phyloP scores from a whole-genome alignment of 2,329 filamentous ascomycete species.

The Dendrostoma leiphaemia region DNA sequence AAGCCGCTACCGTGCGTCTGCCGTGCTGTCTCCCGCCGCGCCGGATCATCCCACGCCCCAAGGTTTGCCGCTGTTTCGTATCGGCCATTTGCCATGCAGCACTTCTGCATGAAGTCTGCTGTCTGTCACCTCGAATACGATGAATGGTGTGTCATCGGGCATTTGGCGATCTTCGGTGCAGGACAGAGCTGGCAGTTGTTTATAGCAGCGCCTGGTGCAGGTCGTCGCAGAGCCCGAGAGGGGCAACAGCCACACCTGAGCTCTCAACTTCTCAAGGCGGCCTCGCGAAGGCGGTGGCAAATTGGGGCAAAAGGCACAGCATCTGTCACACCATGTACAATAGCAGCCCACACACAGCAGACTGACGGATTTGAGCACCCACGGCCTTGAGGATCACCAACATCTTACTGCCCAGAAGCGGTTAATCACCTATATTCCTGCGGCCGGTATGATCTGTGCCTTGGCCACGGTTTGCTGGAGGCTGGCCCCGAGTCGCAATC shows the following conservation, averaged over 20 bases:
- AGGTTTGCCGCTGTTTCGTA: slow-evolving; percentile 13
- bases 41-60: background rate
- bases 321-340: no score
- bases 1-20: slow-evolving; percentile 3
- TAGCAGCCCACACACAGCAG: no score
- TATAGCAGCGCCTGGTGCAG: background rate
- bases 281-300: no score
- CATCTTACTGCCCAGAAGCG: background rate
- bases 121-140: slow-evolving; percentile 6
- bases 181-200: background rate
- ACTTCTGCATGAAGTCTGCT: background rate
- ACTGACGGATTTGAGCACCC: no score
- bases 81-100: slow-evolving; percentile 5
- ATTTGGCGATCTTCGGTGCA: background rate
- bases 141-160: background rate
- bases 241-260: no score
- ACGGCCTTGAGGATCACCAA: no score
- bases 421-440: background rate
- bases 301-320: no score
- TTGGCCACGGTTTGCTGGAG: background rate
- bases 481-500: no score
- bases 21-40: background rate
- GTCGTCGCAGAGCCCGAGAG: no score
- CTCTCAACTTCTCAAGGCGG: no score
- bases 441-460: background rate